Conservation (phyloP, 202 grass and related monocot species). For the Dendrocalamus latiflorus region DNA sequence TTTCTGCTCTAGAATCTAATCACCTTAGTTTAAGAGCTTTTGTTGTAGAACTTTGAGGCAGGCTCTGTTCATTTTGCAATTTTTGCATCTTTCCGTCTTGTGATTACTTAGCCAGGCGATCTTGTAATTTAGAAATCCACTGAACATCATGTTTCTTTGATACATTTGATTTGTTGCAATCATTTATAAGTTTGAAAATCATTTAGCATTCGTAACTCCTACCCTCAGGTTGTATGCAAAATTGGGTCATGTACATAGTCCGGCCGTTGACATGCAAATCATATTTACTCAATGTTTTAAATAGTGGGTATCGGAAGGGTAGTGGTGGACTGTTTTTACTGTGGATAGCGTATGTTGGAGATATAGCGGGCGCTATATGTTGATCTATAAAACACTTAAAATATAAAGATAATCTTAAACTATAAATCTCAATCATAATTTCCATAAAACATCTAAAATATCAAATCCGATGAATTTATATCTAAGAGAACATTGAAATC, state of each 20-base stretch:
- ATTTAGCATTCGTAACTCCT: background rate
- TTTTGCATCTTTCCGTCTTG: background rate
- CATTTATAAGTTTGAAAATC: background rate
- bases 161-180: background rate
- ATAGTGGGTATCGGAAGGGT: too few relatives aligned
- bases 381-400: too few relatives aligned
- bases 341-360: too few relatives aligned
- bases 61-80: background rate
- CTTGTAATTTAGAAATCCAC: background rate
- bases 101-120: background rate
- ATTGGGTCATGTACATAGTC: background rate
- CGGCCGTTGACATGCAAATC: background rate
- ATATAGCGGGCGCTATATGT: too few relatives aligned
- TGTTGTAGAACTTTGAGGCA: background rate
- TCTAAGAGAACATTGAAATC: too few relatives aligned
- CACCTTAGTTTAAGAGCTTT: background rate
- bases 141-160: background rate
- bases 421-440: too few relatives aligned
- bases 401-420: too few relatives aligned
- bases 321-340: too few relatives aligned
- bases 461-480: too few relatives aligned
- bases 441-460: too few relatives aligned
- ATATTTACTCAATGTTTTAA: too few relatives aligned
- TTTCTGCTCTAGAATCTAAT: background rate
- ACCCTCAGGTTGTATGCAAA: background rate